Evolutionary conservation across 257 asterid genomes (phyloP).

Genomic region (Solanum acaule): DNA sequence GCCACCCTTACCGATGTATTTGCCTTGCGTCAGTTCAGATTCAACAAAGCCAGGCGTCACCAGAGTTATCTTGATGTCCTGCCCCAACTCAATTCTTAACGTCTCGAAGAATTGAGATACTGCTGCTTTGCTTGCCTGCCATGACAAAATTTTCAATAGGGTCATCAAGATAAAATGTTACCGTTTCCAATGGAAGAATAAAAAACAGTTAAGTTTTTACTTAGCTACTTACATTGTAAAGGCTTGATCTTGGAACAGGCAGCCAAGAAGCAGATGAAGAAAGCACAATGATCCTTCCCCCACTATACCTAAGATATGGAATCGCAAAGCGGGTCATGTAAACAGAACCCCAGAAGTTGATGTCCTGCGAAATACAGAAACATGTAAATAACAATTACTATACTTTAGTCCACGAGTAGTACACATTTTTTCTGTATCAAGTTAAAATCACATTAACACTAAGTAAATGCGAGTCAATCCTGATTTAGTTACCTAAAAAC

Average conservation of each 20-base stretch:
- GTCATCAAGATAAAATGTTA: not conserved
- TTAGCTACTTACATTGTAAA: slow-evolving; percentile 34
- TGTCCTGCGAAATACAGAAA: slow-evolving; percentile 29
- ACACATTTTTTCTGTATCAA: not conserved
- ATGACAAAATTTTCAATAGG: not conserved
- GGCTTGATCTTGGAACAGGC: slow-evolving; percentile 65
- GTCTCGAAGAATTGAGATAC: slow-evolving; percentile 66
- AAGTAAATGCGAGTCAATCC: not conserved
- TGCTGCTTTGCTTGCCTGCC: slow-evolving; percentile 87
- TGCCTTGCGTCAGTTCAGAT: slow-evolving; percentile 67
- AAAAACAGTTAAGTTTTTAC: not conserved
- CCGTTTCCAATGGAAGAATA: not conserved
- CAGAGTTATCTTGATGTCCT: slow-evolving; percentile 44
- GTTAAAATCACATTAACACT: not conserved
- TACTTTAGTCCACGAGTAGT: not conserved
- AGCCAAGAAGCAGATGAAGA: slow-evolving; percentile 77
- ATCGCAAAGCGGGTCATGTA: slow-evolving; percentile 46
- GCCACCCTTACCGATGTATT: slow-evolving; percentile 38
- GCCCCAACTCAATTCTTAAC: slow-evolving; percentile 44
- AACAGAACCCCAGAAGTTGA: slow-evolving; percentile 74
- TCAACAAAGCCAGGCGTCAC: slow-evolving; percentile 64
- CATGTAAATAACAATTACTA: not conserved
- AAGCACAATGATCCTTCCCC: slow-evolving; percentile 48
- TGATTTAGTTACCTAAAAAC: not conserved
- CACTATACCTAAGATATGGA: slow-evolving; percentile 48